Evolutionary conservation across 129 eudicot genomes (phyloP), one percentile per base, ranked within the genome.

Genomic region (Flaveria ramosissima): DNA sequence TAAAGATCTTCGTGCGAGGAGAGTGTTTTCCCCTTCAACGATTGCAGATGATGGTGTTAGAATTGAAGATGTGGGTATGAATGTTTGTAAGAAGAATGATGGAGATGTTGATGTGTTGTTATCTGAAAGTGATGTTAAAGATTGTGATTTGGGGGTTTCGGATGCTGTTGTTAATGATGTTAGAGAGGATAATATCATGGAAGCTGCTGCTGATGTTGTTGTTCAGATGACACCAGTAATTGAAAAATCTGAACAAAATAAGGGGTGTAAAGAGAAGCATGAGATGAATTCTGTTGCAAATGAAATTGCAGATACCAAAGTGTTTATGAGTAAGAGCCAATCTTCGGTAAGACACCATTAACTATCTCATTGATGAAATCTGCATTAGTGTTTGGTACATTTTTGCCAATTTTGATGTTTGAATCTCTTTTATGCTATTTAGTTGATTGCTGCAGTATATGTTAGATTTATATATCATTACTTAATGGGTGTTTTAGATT

Each of bases 1-100:
- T 36, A 85, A 77, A 63, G 92, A 83, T 75, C 86, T 88, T 9
- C 88, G 92, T 1, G 84, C 89, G 7, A 77, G 81, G 76, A 78
- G 88, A 21, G 89, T 85, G 17, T 85, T 80, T 74, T 82, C 92
- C 23, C 84, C 86, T 1, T 17, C 80, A 12, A 26, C 82, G 15
- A 20, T 72, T 11, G 26, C 73, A 3, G 71, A 53, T 16, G 82
- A 78, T 41, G 68, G 8, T 74, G 76, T 72, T 45, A 41, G n/a
- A n/a, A n/a, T 53, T 5, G 80, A 53, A 1, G 55, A 67, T 6
- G 61, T 36, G 24, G 45, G 15, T 16, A 2, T 50, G 66, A 68
- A 43, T 9, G 71, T 17, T 71, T 13, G 15, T 23, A 68, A 26
- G 73, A 42, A 42, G 68, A 62, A 64, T 23, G 56, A 23, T 68